These are phyloP conservation scores for Clonostachys chloroleuca DNA, from an alignment of 2,329 filamentous ascomycete species.

Conservation along the genomic window DNA sequence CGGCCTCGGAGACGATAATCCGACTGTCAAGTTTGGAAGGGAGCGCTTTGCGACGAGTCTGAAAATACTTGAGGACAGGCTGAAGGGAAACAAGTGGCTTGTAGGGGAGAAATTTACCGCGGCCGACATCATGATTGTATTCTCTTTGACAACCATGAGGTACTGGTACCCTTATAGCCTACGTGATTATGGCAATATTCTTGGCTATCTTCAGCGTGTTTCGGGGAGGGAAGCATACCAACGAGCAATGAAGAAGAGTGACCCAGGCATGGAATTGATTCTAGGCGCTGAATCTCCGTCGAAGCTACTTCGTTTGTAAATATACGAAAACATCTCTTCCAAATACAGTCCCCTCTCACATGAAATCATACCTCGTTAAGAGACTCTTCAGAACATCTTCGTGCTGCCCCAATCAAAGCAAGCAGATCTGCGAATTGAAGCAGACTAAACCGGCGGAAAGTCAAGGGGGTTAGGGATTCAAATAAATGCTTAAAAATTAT, in stretches of 20 bases:
- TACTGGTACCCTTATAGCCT: conserved; percentile 41
- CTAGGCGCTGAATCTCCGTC: conserved; percentile 13
- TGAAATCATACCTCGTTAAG: too few species aligned
- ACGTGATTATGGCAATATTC: conserved; percentile 30
- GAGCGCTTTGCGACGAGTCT: conserved; percentile 31
- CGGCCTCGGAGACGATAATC: conserved; percentile 11
- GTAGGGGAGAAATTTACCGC: conserved; percentile 58
- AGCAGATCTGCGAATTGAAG: too few species aligned
- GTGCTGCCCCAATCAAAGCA: too few species aligned
- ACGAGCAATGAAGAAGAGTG: conserved; percentile 40
- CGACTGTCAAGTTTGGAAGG: conserved; percentile 16
- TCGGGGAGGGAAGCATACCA: conserved; percentile 37
- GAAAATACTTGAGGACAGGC: conserved; percentile 43
- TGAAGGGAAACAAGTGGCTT: conserved; percentile 46
- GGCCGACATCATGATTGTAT: conserved; percentile 63
- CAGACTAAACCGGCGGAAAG: too few species aligned
- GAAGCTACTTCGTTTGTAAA: too few species aligned
- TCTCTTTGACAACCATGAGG: conserved; percentile 56
- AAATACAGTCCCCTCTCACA: too few species aligned
- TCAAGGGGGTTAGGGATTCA: too few species aligned
- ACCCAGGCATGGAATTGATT: conserved; percentile 34
- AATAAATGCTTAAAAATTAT: too few species aligned
- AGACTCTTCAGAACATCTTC: too few species aligned
- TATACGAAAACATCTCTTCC: too few species aligned
- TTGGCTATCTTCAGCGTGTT: conserved; percentile 40